Conservation (phyloP, 2,329 filamentous ascomycete species). For the Stagonosporopsis tanaceti region DNA sequence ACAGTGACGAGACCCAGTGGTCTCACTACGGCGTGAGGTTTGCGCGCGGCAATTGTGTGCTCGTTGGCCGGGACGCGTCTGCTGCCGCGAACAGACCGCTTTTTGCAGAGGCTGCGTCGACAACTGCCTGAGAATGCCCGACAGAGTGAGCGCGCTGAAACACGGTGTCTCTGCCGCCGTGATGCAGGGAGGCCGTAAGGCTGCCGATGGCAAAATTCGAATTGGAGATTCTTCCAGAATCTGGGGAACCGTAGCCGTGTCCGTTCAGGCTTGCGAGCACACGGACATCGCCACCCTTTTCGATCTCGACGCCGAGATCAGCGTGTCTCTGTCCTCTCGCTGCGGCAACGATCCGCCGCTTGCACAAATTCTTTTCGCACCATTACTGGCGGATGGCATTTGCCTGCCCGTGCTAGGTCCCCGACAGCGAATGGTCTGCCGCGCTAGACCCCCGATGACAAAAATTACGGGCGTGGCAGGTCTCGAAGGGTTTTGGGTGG, state of each 20-base stretch:
- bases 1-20: slow-evolving; percentile 31
- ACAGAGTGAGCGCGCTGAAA: slow-evolving; percentile 19
- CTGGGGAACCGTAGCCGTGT: slow-evolving; percentile 32
- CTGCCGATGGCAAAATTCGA: slow-evolving; percentile 11
- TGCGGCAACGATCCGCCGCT: slow-evolving; percentile 24
- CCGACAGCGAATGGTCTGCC: slow-evolving; percentile 30
- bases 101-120: slow-evolving; percentile 5
- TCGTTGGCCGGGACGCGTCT: slow-evolving; percentile 20
- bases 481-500: slow-evolving; percentile 28
- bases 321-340: slow-evolving; percentile 19
- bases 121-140: slow-evolving; percentile 1
- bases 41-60: slow-evolving; percentile 24
- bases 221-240: slow-evolving; percentile 20
- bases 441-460: slow-evolving; percentile 29
- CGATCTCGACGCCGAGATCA: slow-evolving; percentile 36
- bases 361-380: slow-evolving; percentile 41
- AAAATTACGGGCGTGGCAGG: slow-evolving; percentile 33
- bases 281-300: slow-evolving; percentile 34
- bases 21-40: slow-evolving; percentile 39
- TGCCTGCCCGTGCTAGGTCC: slow-evolving; percentile 26
- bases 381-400: slow-evolving; percentile 26
- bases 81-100: slow-evolving; percentile 19
- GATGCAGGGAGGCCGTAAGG: slow-evolving; percentile 10
- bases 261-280: slow-evolving; percentile 20
- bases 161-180: slow-evolving; percentile 9